Evolutionary conservation across 2,329 filamentous ascomycete genomes (phyloP).

Genomic region (Colletotrichum caudatum): DNA sequence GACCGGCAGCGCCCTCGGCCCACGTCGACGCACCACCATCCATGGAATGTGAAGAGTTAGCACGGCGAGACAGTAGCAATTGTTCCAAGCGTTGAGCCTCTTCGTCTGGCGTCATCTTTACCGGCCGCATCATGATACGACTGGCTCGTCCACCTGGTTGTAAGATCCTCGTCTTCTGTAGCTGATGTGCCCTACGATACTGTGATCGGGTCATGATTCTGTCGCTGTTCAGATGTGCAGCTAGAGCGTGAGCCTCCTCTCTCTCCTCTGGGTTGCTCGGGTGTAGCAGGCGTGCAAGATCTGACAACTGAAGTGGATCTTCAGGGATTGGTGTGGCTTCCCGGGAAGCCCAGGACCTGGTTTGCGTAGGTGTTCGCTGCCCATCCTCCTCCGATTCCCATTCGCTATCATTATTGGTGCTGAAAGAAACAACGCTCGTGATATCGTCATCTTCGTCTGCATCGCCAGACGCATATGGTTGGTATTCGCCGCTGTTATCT

Average conservation of each 20-base stretch:
- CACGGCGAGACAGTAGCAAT: slow-evolving; percentile 66
- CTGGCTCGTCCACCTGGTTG: slow-evolving; percentile 57
- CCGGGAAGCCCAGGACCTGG: slow-evolving; percentile 52
- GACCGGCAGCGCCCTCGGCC: slow-evolving; percentile 78
- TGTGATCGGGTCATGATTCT: slow-evolving; percentile 84
- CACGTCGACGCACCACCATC: slow-evolving; percentile 59
- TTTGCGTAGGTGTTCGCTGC: slow-evolving; percentile 80
- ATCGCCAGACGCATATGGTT: slow-evolving; percentile 56
- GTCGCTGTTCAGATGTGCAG: slow-evolving; percentile 80
- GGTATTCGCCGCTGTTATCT: slow-evolving; percentile 85
- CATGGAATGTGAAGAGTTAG: slow-evolving; percentile 26
- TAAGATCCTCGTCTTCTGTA: slow-evolving; percentile 77
- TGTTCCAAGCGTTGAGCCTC: slow-evolving; percentile 72
- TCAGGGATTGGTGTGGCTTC: slow-evolving; percentile 72
- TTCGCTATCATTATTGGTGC: slow-evolving; percentile 58
- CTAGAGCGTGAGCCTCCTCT: slow-evolving; percentile 83
- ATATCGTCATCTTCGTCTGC: slow-evolving; percentile 74
- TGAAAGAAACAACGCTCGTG: slow-evolving; percentile 80
- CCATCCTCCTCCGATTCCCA: slow-evolving; percentile 63
- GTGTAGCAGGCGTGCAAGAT: slow-evolving; percentile 84
- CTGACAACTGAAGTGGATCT: slow-evolving; percentile 71
- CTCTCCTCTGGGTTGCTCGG: slow-evolving; percentile 82
- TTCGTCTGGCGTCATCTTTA: slow-evolving; percentile 66
- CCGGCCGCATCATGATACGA: slow-evolving; percentile 47
- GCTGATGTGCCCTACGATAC: slow-evolving; percentile 76